phyloP scores from a whole-genome alignment of 192 early-diverging fungal genomes.

The Jimgerdemannia lactiflua region DNA sequence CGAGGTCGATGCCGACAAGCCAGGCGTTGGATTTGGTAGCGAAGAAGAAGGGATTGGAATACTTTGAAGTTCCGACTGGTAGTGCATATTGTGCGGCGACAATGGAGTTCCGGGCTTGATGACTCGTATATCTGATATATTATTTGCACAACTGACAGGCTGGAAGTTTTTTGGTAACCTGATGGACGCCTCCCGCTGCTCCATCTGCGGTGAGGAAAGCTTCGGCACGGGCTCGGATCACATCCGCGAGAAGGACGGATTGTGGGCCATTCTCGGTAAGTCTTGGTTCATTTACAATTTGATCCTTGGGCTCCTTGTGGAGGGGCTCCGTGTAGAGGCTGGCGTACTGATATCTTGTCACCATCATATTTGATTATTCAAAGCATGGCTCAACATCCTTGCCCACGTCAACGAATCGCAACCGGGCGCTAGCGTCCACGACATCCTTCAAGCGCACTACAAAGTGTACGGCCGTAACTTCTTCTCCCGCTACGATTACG shows the following conservation, averaged over 20 bases:
- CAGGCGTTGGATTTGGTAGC: constrained; percentile 90
- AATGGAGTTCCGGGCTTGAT: too few species aligned
- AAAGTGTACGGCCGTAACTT: constrained; percentile 92
- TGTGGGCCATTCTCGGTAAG: constrained; percentile 91
- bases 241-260: constrained; percentile 98
- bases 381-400: constrained; percentile 95
- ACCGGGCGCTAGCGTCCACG: constrained; percentile 58
- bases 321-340: too few species aligned
- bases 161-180: constrained; percentile 99
- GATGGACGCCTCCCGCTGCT: constrained; percentile 93
- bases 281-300: constrained; percentile 2
- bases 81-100: constrained; percentile 31
- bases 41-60: constrained; percentile 67
- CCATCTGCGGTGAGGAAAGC: constrained; percentile 97
- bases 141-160: constrained; percentile 13
- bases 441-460: constrained; percentile 83
- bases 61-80: constrained; percentile 87
- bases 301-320: too few species aligned
- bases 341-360: too few species aligned
- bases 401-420: constrained; percentile 65
- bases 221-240: constrained; percentile 99
- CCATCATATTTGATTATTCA: not conserved
- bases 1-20: constrained; percentile 96
- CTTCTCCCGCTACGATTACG: constrained; percentile 96
- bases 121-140: not conserved